A percentile compares a stretch with the other conserved stretches of the same genome.
Conservation (phyloP, 495 filamentous ascomycete genomes). For the Aspergillus olivimuriae region DNA sequence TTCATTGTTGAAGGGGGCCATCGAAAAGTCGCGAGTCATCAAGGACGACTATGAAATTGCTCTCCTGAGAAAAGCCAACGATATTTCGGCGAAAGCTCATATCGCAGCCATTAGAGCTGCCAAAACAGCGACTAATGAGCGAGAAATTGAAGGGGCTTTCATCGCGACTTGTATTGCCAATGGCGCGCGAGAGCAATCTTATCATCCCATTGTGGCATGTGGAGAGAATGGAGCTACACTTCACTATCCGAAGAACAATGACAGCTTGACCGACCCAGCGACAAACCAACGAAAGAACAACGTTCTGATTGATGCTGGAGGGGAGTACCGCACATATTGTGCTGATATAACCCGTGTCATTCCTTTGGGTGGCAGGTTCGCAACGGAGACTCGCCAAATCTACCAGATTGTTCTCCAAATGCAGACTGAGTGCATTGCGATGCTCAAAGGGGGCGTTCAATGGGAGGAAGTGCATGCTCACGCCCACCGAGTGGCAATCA, state of each 20-base stretch:
- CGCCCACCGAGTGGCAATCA: constrained; percentile 77
- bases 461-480: constrained; percentile 81
- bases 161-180: constrained; percentile 66
- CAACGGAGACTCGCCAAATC: constrained; percentile 62
- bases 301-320: constrained; percentile 78
- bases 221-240: constrained; percentile 76
- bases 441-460: constrained; percentile 66
- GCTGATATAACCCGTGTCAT: constrained; percentile 88
- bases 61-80: constrained; percentile 75
- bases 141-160: constrained; percentile 76
- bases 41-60: constrained; percentile 85
- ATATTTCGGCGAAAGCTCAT: constrained; percentile 72
- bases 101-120: constrained; percentile 60
- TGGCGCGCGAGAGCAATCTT: constrained; percentile 72
- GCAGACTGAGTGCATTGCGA: constrained; percentile 69
- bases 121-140: constrained; percentile 64
- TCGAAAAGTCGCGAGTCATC: constrained; percentile 69
- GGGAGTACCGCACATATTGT: constrained; percentile 74
- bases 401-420: constrained; percentile 85
- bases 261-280: constrained; percentile 39
- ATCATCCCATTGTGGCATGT: constrained; percentile 74
- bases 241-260: constrained; percentile 79
- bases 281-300: constrained; percentile 56
- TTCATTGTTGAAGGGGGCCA: constrained; percentile 59
- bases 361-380: constrained; percentile 73